phyloP scores from a whole-genome alignment of 192 early-diverging fungal species.

The Chytriomyces sp. region DNA sequence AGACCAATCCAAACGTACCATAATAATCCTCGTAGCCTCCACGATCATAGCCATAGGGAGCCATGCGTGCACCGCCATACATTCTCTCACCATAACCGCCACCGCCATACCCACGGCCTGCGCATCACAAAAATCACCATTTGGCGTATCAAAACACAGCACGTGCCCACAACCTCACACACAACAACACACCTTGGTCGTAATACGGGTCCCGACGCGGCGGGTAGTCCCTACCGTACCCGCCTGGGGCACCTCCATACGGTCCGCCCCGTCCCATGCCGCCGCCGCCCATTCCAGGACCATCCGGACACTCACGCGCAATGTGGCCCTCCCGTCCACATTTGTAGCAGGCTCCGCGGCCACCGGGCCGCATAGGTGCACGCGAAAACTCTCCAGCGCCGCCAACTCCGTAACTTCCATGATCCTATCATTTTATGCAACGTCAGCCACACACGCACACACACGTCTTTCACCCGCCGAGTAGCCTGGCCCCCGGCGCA shows the following conservation, averaged over 20 bases:
- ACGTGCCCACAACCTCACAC: neutral
- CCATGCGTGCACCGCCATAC: slow-evolving; percentile 3
- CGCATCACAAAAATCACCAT: neutral
- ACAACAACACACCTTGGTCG: slow-evolving; percentile 30
- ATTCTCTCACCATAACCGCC: slow-evolving; percentile 10
- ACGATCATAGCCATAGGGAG: slow-evolving; percentile 9
- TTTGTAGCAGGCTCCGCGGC: slow-evolving; percentile 25
- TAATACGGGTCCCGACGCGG: slow-evolving; percentile 26
- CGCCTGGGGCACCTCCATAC: no score
- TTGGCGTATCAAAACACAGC: neutral
- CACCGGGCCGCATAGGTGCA: neutral
- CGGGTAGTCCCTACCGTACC: slow-evolving; percentile 32
- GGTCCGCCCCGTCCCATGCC: slow-evolving; percentile 6
- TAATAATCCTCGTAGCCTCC: slow-evolving; percentile 16
- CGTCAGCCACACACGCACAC: no score
- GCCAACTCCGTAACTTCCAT: slow-evolving; percentile 12
- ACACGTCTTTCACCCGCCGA: no score
- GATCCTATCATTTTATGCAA: no score
- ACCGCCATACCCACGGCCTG: slow-evolving; percentile 20
- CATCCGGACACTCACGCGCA: slow-evolving; percentile 19
- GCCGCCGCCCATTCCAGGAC: no score
- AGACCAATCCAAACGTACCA: neutral
- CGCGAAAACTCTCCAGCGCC: slow-evolving; percentile 11
- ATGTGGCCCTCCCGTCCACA: slow-evolving; percentile 20
- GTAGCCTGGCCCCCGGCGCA: no score